Base-by-base conservation (phyloP, 495 filamentous ascomycete species). In the Jackrogersella multiformis region DNA sequence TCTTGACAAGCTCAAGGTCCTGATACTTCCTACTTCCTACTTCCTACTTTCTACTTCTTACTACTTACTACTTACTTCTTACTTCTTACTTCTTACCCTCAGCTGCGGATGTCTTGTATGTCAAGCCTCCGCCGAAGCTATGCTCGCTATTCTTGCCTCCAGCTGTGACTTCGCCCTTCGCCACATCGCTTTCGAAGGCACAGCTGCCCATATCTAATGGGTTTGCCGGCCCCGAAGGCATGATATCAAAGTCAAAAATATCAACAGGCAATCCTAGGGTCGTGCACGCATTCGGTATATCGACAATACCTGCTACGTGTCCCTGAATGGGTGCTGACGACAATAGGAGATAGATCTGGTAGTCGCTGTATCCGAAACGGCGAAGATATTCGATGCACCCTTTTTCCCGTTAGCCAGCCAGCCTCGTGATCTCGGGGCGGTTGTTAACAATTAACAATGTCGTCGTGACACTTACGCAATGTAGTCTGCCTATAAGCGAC, bases 181-280 rank as follows among this genome's bases (percentile, higher is more conserved):
- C 73, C 15, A 77, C 77, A 18, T 81, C 82, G 1, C 70, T 89
- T 60, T 89, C 85, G 75, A 90, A 91, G 16, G 92, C 92, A 76
- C 92, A 96, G 39, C 71, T 78, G 0, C 92, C 92, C 86, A 95
- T 89, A 71, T 96, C 91, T 64, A 81, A 70, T 78, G 84, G 85
- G 73, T 87, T 82, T 21, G 82, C 86, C 13, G 76, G 74, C 1
- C 85, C 85, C 32, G 84, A 81, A 0, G 93, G 92, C 54, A 87
- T 85, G 64, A 97, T 93, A 76, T 97, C 93, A 75, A 98, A 96
- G 73, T 95, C 92, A 69, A 97, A 97, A 53, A 98, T 97, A 80
- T 98, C 94, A 82, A 96, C 93, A 10, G 94, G 94, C 36, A 98
- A 76, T 0, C 93, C 92, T 56, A 97, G 79, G 2, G 94, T 97